These are phyloP conservation scores for Geoglossum glabrum DNA, from an alignment of 495 filamentous ascomycete species.

Conservation along the genomic window DNA sequence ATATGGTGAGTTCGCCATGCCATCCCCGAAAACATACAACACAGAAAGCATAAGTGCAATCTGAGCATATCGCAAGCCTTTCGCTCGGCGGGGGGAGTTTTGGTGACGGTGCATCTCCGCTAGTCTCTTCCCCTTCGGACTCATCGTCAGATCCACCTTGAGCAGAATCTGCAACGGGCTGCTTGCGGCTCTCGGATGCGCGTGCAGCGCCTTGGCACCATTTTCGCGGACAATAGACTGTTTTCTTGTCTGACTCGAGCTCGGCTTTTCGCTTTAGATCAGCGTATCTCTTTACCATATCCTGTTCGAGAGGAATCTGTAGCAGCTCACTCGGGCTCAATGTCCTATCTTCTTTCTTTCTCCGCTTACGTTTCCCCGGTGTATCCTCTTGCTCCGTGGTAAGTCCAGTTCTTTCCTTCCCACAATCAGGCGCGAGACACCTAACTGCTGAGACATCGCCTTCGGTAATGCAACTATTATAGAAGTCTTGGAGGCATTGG, in stretches of 20 bases:
- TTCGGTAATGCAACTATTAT: slow-evolving; percentile 67
- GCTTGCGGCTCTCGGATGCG: slow-evolving; percentile 60
- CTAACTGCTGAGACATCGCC: slow-evolving; percentile 59
- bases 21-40: slow-evolving; percentile 50
- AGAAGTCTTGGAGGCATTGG: slow-evolving; percentile 69
- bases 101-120: slow-evolving; percentile 14
- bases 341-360: slow-evolving; percentile 34
- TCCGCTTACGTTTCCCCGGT: slow-evolving; percentile 15
- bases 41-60: slow-evolving; percentile 88
- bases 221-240: slow-evolving; percentile 78
- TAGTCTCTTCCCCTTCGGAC: slow-evolving; percentile 16
- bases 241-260: slow-evolving; percentile 75
- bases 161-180: slow-evolving; percentile 7
- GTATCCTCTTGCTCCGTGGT: slow-evolving; percentile 8
- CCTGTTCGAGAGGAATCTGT: slow-evolving; percentile 58
- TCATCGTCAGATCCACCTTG: slow-evolving; percentile 20
- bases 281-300: slow-evolving; percentile 67
- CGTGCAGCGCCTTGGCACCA: slow-evolving; percentile 91
- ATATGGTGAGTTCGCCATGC: slow-evolving; percentile 64
- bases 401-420: slow-evolving; percentile 27
- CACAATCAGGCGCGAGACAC: slow-evolving; percentile 60
- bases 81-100: slow-evolving; percentile 29
- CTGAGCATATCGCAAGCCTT: slow-evolving; percentile 64
- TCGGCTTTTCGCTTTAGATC: slow-evolving; percentile 78
- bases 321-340: slow-evolving; percentile 74